Base-by-base conservation (phyloP, 108 stramenopile genomes). In the Epithemia pelagica region DNA sequence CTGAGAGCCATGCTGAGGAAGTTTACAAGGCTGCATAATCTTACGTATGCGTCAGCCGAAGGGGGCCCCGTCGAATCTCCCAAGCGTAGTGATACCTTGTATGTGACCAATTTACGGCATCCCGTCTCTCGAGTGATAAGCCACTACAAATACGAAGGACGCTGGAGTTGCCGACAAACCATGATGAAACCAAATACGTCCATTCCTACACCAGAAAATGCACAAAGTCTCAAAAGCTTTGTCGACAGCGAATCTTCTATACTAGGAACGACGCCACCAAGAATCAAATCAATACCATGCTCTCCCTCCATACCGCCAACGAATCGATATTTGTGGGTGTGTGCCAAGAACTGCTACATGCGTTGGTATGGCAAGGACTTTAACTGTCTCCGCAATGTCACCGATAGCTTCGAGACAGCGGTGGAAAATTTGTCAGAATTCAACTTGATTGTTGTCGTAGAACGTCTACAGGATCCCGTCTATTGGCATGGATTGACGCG, bases 121-220 rank as follows among this genome's bases (percentile, higher is more conserved):
- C 65, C 65, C 21, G 21, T 53, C 19, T 5, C 19, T 3, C 65
- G 65, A 3, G 23, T 27, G 52, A 22, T 66, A 18, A 66, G 65
- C 27, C 65, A 66, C 21, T 66, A 57, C 65, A 66, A 66, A 29
- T 66, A 66, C 65, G 56, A 54, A 54, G 52, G 37, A 51, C 37
- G 65, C 19, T 66, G 65, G 65, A 24, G 5, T 54, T 66, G 65
- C 21, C 37, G 10, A 46, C 10, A 46, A 46, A 46, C 15, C 10
- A 15, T 46, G 10, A 46, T 10, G 15, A 46, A 46, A 5, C 5
- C 5, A 46, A 46, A 5, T 15, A 15, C 15, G 37, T 46, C 15
- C 15, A 15, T 46, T 10, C 37, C 37, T 10, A 46, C 37, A 46
- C 37, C 37, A 15, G 37, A 46, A 46, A 46, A 46, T 15, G 5